phyloP scores from a whole-genome alignment of 2,329 filamentous ascomycete species.

The Diaporthe sp. region DNA sequence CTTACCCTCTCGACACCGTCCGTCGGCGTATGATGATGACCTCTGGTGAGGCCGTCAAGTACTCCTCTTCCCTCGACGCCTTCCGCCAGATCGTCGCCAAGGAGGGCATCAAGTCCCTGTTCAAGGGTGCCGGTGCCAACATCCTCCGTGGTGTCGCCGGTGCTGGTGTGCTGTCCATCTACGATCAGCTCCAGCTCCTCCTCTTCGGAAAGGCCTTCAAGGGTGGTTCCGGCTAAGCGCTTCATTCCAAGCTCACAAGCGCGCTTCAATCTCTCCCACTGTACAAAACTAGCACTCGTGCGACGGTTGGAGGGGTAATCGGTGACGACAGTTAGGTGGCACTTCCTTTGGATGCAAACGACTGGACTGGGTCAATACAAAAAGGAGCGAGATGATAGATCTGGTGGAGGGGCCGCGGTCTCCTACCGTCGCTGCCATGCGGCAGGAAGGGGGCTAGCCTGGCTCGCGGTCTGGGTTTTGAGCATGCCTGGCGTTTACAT shows the following conservation, averaged over 20 bases:
- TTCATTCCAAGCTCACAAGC: conserved; percentile 28
- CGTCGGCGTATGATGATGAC: conserved; percentile 99
- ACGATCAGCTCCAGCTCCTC: conserved; percentile 99
- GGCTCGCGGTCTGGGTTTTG: conserved; percentile 41
- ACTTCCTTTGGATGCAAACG: conserved; percentile 46
- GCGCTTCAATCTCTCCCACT: conserved; percentile 59
- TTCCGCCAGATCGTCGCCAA: conserved; percentile 96
- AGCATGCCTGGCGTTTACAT: conserved; percentile 43
- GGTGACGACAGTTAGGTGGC: conserved; percentile 44
- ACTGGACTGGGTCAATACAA: conserved; percentile 42
- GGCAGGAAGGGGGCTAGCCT: conserved; percentile 22
- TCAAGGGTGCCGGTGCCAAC: conserved; percentile 99
- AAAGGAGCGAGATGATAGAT: conserved; percentile 43
- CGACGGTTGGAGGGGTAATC: conserved; percentile 57
- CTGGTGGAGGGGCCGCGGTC: conserved; percentile 51
- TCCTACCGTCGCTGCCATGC: conserved; percentile 42
- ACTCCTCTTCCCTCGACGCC: conserved; percentile 96
- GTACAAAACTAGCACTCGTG: conserved; percentile 48
- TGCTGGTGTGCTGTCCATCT: conserved; percentile 99
- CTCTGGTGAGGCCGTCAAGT: conserved; percentile 97
- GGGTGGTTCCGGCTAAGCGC: conserved; percentile 62
- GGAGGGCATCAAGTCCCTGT: conserved; percentile 98
- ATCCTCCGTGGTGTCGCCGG: conserved; percentile 99
- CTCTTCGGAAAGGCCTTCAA: conserved; percentile 99
- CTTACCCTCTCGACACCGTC: conserved; percentile 99